Evolutionary conservation across 495 filamentous ascomycete species (phyloP).

Genomic region (Neurospora sp.): DNA sequence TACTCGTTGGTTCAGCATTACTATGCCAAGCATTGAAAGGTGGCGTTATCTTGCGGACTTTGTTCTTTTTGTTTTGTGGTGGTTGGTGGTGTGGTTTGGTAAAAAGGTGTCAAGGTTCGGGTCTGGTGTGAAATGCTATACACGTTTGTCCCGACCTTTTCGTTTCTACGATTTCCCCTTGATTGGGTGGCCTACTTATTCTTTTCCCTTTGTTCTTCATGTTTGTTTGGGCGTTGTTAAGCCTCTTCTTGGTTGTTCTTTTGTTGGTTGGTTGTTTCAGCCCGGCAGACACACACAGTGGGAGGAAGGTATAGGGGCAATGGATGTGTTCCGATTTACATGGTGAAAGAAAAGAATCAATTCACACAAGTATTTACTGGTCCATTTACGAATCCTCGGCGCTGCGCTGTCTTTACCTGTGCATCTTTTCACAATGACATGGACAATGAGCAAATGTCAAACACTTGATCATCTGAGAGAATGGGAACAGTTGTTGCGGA

Average conservation of each 20-base stretch:
- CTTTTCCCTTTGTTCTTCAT: neutral
- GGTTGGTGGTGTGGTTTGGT: neutral
- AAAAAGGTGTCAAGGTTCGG: slow-evolving; percentile 1
- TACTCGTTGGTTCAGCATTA: neutral
- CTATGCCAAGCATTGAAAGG: neutral
- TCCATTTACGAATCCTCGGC: neutral
- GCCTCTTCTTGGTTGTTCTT: neutral
- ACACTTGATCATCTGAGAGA: neutral
- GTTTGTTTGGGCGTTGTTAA: neutral
- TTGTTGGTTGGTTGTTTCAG: neutral
- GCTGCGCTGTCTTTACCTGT: neutral
- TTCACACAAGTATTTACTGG: neutral
- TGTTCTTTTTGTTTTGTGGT: slow-evolving; percentile 1
- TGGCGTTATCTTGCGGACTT: neutral
- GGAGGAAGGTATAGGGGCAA: neutral
- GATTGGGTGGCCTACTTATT: neutral
- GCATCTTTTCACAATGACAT: neutral
- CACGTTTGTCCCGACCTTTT: neutral
- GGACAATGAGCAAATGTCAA: neutral
- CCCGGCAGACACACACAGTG: neutral
- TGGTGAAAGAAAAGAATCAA: neutral
- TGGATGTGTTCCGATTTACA: neutral
- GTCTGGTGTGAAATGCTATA: neutral
- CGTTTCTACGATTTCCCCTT: neutral
- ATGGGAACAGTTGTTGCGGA: neutral